phyloP scores from a whole-genome alignment of 2,329 filamentous ascomycete genomes.

The Penicillium sclerotigenum region DNA sequence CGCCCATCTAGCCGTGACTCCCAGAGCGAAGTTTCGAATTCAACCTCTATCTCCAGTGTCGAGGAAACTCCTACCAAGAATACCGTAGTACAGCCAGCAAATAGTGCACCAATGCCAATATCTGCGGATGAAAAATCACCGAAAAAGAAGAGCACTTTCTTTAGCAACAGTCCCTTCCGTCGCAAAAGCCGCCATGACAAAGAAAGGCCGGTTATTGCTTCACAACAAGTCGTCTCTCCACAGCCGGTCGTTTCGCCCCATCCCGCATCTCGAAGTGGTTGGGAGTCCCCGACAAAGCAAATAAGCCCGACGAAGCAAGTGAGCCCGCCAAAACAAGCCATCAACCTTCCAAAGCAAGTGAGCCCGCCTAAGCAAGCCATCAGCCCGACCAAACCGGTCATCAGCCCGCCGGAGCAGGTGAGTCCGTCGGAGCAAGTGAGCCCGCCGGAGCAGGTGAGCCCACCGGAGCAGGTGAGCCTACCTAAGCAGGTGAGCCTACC shows the following conservation, averaged over 20 bases:
- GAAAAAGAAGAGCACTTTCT: conserved; percentile 78
- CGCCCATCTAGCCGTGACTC: conserved; percentile 83
- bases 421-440: conserved; percentile 13
- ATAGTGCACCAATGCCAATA: conserved; percentile 41
- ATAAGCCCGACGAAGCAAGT: conserved; percentile 1
- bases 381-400: neutral
- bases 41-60: conserved; percentile 82
- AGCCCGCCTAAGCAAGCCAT: neutral
- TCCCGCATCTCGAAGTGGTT: neutral
- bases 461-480: conserved; percentile 24
- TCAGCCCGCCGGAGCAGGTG: neutral
- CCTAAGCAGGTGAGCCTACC: conserved; percentile 41
- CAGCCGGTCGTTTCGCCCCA: conserved; percentile 2
- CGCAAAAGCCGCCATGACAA: conserved; percentile 83
- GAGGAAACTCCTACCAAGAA: conserved; percentile 67
- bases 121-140: conserved; percentile 56
- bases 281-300: conserved; percentile 7
- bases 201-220: conserved; percentile 44
- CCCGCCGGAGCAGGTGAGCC: conserved; percentile 12
- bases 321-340: neutral
- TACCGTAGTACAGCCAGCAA: conserved; percentile 66
- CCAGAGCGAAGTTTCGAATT: conserved; percentile 84
- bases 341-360: neutral
- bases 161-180: conserved; percentile 89
- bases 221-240: conserved; percentile 26